These are phyloP conservation scores for Cynanchum wilfordii DNA, from an alignment of 257 asterid genomes.

Conservation along the genomic window DNA sequence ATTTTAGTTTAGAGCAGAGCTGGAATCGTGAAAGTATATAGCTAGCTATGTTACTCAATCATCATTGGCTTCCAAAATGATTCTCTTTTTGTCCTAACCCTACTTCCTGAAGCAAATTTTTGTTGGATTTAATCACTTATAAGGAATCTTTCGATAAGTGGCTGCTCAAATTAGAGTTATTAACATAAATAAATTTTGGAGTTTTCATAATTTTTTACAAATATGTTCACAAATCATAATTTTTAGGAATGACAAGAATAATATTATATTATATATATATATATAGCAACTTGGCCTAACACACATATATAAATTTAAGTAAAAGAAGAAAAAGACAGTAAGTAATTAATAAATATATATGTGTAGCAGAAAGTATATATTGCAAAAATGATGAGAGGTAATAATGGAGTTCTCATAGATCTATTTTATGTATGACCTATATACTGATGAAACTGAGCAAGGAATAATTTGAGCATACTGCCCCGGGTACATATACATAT, in stretches of 20 bases:
- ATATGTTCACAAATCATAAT: too few relatives aligned
- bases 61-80: slow-evolving; percentile 34
- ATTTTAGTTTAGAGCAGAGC: not conserved
- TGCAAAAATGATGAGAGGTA: not conserved
- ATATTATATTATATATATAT: too few relatives aligned
- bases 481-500: slow-evolving; percentile 11
- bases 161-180: too few relatives aligned
- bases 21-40: not conserved
- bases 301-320: not conserved
- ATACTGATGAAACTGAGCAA: not conserved
- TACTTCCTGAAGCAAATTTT: slow-evolving; percentile 20
- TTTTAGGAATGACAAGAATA: too few relatives aligned
- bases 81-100: slow-evolving; percentile 18
- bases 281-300: too few relatives aligned
- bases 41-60: not conserved
- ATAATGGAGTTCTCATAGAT: not conserved
- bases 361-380: not conserved
- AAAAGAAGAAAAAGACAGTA: not conserved
- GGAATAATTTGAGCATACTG: slow-evolving; percentile 61
- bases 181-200: too few relatives aligned
- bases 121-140: slow-evolving; percentile 18
- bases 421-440: not conserved
- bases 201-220: too few relatives aligned
- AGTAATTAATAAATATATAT: too few relatives aligned
- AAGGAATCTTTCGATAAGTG: too few relatives aligned